These are phyloP conservation scores for Cordyceps javanica DNA, from an alignment of 2,329 filamentous ascomycete species.

Conservation along the genomic window DNA sequence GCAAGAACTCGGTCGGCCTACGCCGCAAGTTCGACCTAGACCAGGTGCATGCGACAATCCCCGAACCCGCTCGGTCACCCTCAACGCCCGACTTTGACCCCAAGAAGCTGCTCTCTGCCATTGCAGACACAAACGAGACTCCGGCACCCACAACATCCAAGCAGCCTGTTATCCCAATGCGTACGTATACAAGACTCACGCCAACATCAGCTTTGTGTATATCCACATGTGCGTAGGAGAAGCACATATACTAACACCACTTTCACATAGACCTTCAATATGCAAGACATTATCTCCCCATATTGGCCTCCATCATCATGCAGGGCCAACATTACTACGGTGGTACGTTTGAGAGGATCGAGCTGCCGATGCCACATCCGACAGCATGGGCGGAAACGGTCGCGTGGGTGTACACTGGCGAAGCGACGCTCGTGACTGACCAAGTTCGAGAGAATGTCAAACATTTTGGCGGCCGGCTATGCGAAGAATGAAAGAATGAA, in stretches of 20 bases:
- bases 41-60: slow-evolving; percentile 40
- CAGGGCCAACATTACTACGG: slow-evolving; percentile 45
- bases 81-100: slow-evolving; percentile 17
- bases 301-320: slow-evolving; percentile 48
- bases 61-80: slow-evolving; percentile 24
- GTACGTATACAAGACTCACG: slow-evolving; percentile 11
- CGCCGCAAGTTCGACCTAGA: slow-evolving; percentile 45
- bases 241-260: neutral
- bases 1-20: slow-evolving; percentile 41
- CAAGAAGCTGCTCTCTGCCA: slow-evolving; percentile 13
- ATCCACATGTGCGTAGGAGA: too few species aligned
- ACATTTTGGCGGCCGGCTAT: slow-evolving; percentile 45
- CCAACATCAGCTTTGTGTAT: too few species aligned
- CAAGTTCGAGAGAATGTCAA: slow-evolving; percentile 46
- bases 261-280: slow-evolving; percentile 23
- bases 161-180: slow-evolving; percentile 16
- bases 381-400: slow-evolving; percentile 50
- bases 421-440: slow-evolving; percentile 36
- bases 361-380: slow-evolving; percentile 52
- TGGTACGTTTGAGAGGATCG: slow-evolving; percentile 49
- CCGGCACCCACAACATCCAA: neutral
- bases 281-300: slow-evolving; percentile 38
- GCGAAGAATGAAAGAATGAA: neutral
- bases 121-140: neutral
- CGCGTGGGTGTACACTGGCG: slow-evolving; percentile 48